These are phyloP conservation scores for Cercospora sp. DNA, from an alignment of 2,329 filamentous ascomycete species.

Conservation along the genomic window DNA sequence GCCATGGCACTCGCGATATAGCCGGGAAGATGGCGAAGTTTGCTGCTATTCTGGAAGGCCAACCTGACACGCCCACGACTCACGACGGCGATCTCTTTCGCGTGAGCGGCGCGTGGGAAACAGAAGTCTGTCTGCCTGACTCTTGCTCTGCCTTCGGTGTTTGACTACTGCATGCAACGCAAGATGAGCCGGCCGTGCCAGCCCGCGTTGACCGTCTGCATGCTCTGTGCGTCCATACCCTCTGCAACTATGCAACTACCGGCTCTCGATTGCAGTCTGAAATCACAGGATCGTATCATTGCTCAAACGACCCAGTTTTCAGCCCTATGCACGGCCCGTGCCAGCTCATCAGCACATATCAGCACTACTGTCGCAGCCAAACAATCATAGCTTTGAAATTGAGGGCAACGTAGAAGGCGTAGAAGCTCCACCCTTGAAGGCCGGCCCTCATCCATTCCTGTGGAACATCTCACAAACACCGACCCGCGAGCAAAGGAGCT, in stretches of 20 bases:
- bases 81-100: not conserved
- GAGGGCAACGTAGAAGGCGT: not conserved
- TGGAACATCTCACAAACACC: not conserved
- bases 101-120: not conserved
- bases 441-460: not conserved
- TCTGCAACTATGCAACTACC: not conserved
- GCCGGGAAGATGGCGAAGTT: not conserved
- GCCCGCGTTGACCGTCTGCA: not conserved
- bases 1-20: not conserved
- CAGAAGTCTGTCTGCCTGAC: not conserved
- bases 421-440: not conserved
- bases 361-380: not conserved
- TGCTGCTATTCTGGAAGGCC: not conserved
- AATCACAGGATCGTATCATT: not conserved
- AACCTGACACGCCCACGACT: not conserved
- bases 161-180: not conserved
- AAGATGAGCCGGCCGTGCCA: not conserved
- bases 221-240: not conserved
- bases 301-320: not conserved
- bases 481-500: not conserved
- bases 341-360: not conserved
- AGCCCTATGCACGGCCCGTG: not conserved
- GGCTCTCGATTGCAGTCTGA: not conserved
- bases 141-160: not conserved
- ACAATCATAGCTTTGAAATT: not conserved